These are phyloP conservation scores for Amborella trichopoda DNA, from an alignment of 164 flowering plant genomes.

Conservation along the genomic window DNA sequence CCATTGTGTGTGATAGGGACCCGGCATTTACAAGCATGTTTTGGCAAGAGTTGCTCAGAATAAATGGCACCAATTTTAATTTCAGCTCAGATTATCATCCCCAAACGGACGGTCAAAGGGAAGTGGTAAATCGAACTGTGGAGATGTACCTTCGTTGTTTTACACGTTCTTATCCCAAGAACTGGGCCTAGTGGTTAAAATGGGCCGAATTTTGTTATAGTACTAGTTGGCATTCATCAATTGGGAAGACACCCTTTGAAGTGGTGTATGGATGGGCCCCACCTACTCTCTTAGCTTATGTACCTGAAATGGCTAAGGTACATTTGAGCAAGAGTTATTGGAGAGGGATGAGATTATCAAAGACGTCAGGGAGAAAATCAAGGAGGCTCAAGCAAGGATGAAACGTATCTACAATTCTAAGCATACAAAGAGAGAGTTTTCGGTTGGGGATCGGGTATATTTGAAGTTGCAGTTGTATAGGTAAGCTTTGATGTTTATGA, in stretches of 20 bases:
- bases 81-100: slow-evolving; percentile 1
- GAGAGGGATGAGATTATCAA: slow-evolving; percentile 1
- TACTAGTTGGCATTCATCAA: background rate
- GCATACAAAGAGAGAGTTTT: no score
- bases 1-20: no score
- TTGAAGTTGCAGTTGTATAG: background rate
- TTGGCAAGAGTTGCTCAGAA: background rate
- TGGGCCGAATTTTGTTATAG: background rate
- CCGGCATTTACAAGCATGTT: no score
- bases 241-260: background rate
- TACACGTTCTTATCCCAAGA: background rate
- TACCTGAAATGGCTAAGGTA: background rate
- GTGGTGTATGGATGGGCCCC: background rate
- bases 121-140: no score
- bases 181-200: background rate
- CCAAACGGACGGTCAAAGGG: no score
- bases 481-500: background rate
- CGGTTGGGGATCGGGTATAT: background rate
- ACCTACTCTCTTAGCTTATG: background rate
- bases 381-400: slow-evolving; percentile 1
- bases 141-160: no score
- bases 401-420: no score
- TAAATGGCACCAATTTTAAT: background rate
- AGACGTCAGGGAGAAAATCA: background rate
- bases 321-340: slow-evolving; percentile 1